A percentile compares a stretch with the other conserved stretches of the same genome.
phyloP scores from a whole-genome alignment of 208 protist species.

The Spironucleus salmonicida region DNA sequence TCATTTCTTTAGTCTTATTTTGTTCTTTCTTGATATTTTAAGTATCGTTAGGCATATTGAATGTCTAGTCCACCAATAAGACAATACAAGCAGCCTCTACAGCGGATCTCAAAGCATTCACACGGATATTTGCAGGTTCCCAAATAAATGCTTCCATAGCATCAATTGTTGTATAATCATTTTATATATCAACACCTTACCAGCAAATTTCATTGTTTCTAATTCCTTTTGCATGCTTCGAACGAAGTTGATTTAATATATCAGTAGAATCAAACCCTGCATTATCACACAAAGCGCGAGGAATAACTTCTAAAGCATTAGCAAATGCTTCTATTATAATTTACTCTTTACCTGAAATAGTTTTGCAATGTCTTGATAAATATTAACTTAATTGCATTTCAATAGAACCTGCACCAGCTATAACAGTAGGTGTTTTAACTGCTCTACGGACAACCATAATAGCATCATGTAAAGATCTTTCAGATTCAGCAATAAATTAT shows the following conservation, averaged over 20 bases:
- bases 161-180: slow-evolving; percentile 80
- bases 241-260: slow-evolving; percentile 93
- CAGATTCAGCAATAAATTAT: slow-evolving; percentile 94
- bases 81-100: slow-evolving; percentile 96
- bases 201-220: slow-evolving; percentile 55
- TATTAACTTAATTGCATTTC: slow-evolving; percentile 96
- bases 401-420: slow-evolving; percentile 96
- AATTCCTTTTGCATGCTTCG: slow-evolving; percentile 70
- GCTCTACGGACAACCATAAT: slow-evolving; percentile 96
- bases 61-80: slow-evolving; percentile 97
- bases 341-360: slow-evolving; percentile 90
- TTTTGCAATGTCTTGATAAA: slow-evolving; percentile 78
- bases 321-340: slow-evolving; percentile 92
- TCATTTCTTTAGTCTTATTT: neutral
- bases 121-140: slow-evolving; percentile 94
- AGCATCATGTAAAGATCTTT: slow-evolving; percentile 97
- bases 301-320: slow-evolving; percentile 96
- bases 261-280: slow-evolving; percentile 98
- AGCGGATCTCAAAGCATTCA: slow-evolving; percentile 88
- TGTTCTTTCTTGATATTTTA: slow-evolving; percentile 56
- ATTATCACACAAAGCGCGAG: slow-evolving; percentile 90
- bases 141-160: slow-evolving; percentile 80
- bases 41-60: slow-evolving; percentile 58
- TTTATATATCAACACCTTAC: slow-evolving; percentile 92
- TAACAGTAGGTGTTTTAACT: slow-evolving; percentile 78